Percentiles rank a stretch among this genome's conserved stretches.
Evolutionary conservation across 441 rosid genomes (phyloP).

Genomic region (Omphalea diandra): DNA sequence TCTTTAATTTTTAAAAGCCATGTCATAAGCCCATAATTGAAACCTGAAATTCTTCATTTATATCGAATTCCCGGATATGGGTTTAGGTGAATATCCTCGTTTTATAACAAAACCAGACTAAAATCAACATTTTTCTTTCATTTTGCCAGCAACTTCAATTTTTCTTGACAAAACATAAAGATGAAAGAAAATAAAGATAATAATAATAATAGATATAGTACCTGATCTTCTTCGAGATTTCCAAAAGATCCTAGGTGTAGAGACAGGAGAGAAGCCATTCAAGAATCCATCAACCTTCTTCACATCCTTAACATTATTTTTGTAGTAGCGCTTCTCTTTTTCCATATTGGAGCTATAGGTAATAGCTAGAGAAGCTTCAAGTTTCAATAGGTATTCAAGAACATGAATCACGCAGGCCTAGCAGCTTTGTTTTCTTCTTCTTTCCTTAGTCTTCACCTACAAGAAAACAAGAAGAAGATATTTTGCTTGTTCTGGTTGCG

Average conservation of each 20-base stretch:
- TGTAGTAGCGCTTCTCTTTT: slow-evolving; percentile 20
- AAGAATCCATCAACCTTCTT: slow-evolving; percentile 38
- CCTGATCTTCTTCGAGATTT: slow-evolving; percentile 82
- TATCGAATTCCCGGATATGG: no score
- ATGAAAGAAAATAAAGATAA: background rate
- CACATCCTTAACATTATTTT: slow-evolving; percentile 1
- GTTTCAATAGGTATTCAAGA: no score
- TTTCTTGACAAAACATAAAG: slow-evolving; percentile 3
- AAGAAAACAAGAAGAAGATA: background rate
- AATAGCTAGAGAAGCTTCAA: background rate
- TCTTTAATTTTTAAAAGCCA: background rate
- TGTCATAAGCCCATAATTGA: background rate
- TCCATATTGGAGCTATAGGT: no score
- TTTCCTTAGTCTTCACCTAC: background rate
- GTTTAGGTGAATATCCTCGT: no score
- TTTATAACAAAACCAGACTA: background rate
- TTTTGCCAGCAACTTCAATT: background rate
- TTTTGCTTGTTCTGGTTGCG: background rate
- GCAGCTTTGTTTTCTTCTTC: background rate
- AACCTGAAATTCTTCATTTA: background rate
- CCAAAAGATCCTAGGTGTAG: slow-evolving; percentile 70
- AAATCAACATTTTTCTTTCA: background rate
- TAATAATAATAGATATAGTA: slow-evolving; percentile 10
- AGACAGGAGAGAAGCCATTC: slow-evolving; percentile 66
- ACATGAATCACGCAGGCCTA: background rate